Evolutionary conservation across 2,329 filamentous ascomycete species (phyloP).

Genomic region (Didymella arachidicola): DNA sequence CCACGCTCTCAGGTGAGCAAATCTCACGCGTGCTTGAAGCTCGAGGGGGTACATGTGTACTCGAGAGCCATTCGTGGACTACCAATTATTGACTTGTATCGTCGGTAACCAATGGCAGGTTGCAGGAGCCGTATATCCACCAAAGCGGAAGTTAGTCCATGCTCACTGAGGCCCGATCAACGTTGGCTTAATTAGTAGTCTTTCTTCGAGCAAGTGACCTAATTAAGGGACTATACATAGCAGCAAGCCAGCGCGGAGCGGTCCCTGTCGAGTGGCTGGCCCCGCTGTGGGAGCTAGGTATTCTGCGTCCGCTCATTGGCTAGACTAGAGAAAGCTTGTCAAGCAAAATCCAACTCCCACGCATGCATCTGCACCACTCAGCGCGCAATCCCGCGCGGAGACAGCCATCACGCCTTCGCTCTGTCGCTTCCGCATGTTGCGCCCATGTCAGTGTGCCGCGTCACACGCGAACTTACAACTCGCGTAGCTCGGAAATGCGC

Average conservation of each 20-base stretch:
- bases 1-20: slow-evolving; percentile 48
- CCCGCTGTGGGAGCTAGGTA: slow-evolving; percentile 31
- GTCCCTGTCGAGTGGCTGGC: slow-evolving; percentile 29
- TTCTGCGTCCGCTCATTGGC: slow-evolving; percentile 41
- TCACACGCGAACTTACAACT: slow-evolving; percentile 37
- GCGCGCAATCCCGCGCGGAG: slow-evolving; percentile 37
- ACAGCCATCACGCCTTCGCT: slow-evolving; percentile 32
- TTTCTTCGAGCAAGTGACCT: slow-evolving; percentile 27
- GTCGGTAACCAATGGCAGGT: slow-evolving; percentile 48
- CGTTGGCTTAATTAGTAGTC: slow-evolving; percentile 44
- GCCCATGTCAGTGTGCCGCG: slow-evolving; percentile 37
- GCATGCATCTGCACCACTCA: slow-evolving; percentile 42
- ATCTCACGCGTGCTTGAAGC: slow-evolving; percentile 28
- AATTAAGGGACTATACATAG: slow-evolving; percentile 49
- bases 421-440: slow-evolving; percentile 45
- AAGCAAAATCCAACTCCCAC: slow-evolving; percentile 44
- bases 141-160: slow-evolving; percentile 32
- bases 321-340: slow-evolving; percentile 48
- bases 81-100: slow-evolving; percentile 45
- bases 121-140: slow-evolving; percentile 22
- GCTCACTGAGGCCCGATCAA: slow-evolving; percentile 21
- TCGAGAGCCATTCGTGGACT: slow-evolving; percentile 46
- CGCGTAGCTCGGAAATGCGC: slow-evolving; percentile 38
- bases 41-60: slow-evolving; percentile 39
- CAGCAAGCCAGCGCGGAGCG: slow-evolving; percentile 32